These are phyloP conservation scores for Alternaria tenuissima DNA, from an alignment of 2,329 filamentous ascomycete genomes.

Conservation along the genomic window DNA sequence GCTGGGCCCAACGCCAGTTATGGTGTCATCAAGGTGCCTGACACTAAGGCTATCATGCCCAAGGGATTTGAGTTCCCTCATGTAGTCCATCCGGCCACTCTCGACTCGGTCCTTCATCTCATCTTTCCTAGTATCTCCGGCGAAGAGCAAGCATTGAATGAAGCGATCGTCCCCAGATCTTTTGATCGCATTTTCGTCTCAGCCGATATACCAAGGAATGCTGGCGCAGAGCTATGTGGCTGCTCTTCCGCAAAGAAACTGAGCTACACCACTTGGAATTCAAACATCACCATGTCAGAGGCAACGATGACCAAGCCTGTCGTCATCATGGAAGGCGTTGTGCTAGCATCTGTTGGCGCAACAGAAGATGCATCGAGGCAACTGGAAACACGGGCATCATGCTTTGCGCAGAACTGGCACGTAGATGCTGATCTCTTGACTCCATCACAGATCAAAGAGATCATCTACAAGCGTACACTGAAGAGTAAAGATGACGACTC, in stretches of 20 bases:
- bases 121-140: conserved; percentile 19
- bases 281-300: conserved; percentile 11
- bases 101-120: conserved; percentile 12
- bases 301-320: conserved; percentile 5
- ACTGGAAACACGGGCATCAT: conserved; percentile 12
- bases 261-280: conserved; percentile 13
- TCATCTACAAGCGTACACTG: conserved; percentile 12
- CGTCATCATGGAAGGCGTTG: conserved; percentile 12
- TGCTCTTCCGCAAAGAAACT: conserved; percentile 15
- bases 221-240: conserved; percentile 7
- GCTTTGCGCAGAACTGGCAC: conserved; percentile 14
- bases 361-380: conserved; percentile 3
- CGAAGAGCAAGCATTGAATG: conserved; percentile 18
- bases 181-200: conserved; percentile 14
- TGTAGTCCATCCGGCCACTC: conserved; percentile 13
- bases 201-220: not conserved
- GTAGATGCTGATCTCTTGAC: conserved; percentile 9
- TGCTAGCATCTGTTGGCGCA: conserved; percentile 8
- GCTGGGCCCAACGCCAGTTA: conserved; percentile 2
- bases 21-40: conserved; percentile 11
- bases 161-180: conserved; percentile 7
- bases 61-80: conserved; percentile 8
- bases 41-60: conserved; percentile 9
- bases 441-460: conserved; percentile 10
- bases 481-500: conserved; percentile 17